These are phyloP conservation scores for Ambrosiella cleistominuta DNA, from an alignment of 2,329 filamentous ascomycete species.

Conservation along the genomic window DNA sequence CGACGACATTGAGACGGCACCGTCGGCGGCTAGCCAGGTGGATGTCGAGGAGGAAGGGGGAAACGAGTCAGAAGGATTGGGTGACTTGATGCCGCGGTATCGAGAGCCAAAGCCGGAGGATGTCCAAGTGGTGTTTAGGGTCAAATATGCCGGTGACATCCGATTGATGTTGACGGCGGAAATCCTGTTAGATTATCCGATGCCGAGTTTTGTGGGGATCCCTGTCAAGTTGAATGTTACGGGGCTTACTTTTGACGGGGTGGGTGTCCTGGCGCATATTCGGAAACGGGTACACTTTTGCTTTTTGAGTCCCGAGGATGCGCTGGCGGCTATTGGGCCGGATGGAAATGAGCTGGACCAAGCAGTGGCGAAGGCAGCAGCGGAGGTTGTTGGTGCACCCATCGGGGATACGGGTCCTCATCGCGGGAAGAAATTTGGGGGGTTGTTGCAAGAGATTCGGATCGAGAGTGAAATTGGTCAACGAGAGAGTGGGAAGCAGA, in stretches of 20 bases:
- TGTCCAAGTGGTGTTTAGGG: slow-evolving; percentile 80
- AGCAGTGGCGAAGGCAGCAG: slow-evolving; percentile 15
- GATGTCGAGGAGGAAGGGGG: slow-evolving; percentile 9
- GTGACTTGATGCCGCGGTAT: slow-evolving; percentile 26
- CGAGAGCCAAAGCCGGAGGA: slow-evolving; percentile 68
- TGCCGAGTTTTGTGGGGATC: slow-evolving; percentile 94
- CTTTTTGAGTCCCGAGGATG: slow-evolving; percentile 85
- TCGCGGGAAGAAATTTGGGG: slow-evolving; percentile 35
- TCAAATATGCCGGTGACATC: slow-evolving; percentile 76
- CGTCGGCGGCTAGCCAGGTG: slow-evolving; percentile 13
- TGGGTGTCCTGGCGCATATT: slow-evolving; percentile 83
- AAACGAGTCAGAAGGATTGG: slow-evolving; percentile 5
- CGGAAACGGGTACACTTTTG: slow-evolving; percentile 81
- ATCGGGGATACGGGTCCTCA: slow-evolving; percentile 8
- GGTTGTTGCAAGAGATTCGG: slow-evolving; percentile 75
- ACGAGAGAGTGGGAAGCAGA: slow-evolving; percentile 79
- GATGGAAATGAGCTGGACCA: slow-evolving; percentile 22
- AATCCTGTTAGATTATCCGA: slow-evolving; percentile 91
- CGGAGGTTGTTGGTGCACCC: background rate
- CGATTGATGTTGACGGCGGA: slow-evolving; percentile 81
- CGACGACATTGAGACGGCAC: slow-evolving; percentile 19
- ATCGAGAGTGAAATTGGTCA: slow-evolving; percentile 97
- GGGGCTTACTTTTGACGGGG: slow-evolving; percentile 83
- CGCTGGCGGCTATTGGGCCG: slow-evolving; percentile 48
- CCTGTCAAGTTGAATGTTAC: slow-evolving; percentile 91